Evolutionary conservation across 192 early-diverging fungal genomes (phyloP).

Genomic region (Coemansia sp.): DNA sequence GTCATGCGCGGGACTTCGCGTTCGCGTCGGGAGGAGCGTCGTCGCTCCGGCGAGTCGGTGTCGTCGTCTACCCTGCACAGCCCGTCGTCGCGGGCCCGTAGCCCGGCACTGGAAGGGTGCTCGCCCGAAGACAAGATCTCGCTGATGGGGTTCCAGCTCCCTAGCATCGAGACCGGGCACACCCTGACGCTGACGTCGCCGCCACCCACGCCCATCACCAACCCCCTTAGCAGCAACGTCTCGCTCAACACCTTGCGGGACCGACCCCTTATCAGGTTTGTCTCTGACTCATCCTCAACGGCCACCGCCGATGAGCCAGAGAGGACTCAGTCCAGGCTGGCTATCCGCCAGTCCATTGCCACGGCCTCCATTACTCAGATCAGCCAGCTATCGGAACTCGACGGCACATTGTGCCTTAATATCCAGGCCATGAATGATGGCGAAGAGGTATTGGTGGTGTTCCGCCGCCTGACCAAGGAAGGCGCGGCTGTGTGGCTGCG

Average conservation of each 20-base stretch:
- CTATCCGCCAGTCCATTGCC: conserved; percentile 13
- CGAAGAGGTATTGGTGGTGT: conserved; percentile 4
- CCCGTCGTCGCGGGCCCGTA: conserved; percentile 4
- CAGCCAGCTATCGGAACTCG: conserved; percentile 21
- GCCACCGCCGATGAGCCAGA: not conserved
- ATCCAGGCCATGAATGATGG: conserved; percentile 25
- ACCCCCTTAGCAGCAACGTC: conserved; percentile 25
- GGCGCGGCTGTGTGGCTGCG: conserved; percentile 28
- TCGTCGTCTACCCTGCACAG: conserved; percentile 30
- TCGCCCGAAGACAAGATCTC: not conserved
- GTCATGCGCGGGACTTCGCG: conserved; percentile 10
- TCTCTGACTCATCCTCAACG: conserved; percentile 5
- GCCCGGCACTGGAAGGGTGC: not conserved
- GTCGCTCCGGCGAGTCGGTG: conserved; percentile 19
- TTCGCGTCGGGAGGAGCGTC: conserved; percentile 7
- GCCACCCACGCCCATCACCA: conserved; percentile 1
- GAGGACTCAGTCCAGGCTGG: conserved; percentile 5
- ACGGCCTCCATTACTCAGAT: conserved; percentile 22
- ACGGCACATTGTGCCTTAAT: conserved; percentile 19
- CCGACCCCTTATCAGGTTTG: conserved; percentile 22
- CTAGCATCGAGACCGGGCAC: conserved; percentile 22
- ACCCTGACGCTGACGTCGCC: conserved; percentile 16
- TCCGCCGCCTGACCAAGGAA: conserved; percentile 21
- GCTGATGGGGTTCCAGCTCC: conserved; percentile 16
- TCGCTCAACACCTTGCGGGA: conserved; percentile 41